These are phyloP conservation scores for Sporothrix globosa DNA, from an alignment of 2,329 filamentous ascomycete species.

Conservation along the genomic window DNA sequence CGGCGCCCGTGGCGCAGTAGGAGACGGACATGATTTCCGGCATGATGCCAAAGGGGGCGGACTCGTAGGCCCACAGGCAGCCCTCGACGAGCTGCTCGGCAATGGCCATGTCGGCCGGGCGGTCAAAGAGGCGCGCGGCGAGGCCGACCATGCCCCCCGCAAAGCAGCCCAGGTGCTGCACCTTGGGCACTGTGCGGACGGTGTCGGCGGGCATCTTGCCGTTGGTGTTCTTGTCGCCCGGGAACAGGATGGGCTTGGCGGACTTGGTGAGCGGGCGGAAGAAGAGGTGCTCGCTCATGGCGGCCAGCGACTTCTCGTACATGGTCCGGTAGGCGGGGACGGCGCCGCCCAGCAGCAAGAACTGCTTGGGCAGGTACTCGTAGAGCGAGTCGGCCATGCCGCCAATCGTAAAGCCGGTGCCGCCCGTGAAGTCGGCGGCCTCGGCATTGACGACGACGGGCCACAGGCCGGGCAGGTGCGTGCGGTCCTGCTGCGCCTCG, in stretches of 20 bases:
- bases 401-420: conserved; percentile 60
- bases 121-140: conserved; percentile 61
- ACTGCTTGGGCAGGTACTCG: conserved; percentile 68
- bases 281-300: conserved; percentile 50
- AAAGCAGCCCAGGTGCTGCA: conserved; percentile 65
- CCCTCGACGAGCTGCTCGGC: conserved; percentile 64
- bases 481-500: conserved; percentile 56
- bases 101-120: conserved; percentile 59
- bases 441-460: conserved; percentile 57
- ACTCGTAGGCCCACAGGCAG: conserved; percentile 66
- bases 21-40: conserved; percentile 53
- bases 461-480: conserved; percentile 65
- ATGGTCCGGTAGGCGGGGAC: conserved; percentile 47
- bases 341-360: conserved; percentile 65
- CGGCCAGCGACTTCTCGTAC: conserved; percentile 40
- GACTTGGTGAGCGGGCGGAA: conserved; percentile 46
- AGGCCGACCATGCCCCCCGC: conserved; percentile 68
- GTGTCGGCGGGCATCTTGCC: conserved; percentile 37
- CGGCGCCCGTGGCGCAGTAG: conserved; percentile 60
- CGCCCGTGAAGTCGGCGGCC: conserved; percentile 60
- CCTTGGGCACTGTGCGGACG: conserved; percentile 42
- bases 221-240: conserved; percentile 49
- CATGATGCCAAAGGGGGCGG: conserved; percentile 61
- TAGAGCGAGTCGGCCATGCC: conserved; percentile 62
- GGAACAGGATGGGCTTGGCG: conserved; percentile 49